These are phyloP conservation scores for Solidago caesia DNA, from an alignment of 129 eudicot genomes.

Conservation along the genomic window DNA sequence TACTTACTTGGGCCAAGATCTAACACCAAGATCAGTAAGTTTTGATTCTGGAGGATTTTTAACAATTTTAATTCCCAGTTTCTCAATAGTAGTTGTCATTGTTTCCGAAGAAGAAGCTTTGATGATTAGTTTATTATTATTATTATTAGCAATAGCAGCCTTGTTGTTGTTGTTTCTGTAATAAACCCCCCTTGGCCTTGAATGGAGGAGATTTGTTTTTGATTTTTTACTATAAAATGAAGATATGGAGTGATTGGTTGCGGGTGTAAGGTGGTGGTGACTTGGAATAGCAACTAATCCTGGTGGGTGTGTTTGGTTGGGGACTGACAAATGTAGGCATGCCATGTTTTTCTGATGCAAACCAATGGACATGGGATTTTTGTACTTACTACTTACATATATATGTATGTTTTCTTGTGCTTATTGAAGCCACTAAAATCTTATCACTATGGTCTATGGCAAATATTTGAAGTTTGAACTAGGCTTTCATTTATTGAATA, in stretches of 20 bases:
- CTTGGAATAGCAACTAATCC: not conserved
- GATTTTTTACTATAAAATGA: not conserved
- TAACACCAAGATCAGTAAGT: conserved; percentile 73
- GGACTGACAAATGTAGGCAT: not conserved
- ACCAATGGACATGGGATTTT: not conserved
- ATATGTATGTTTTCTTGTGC: not conserved
- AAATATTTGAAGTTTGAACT: too few species aligned
- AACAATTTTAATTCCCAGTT: conserved; percentile 62
- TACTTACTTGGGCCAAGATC: conserved; percentile 84
- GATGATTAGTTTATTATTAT: not conserved
- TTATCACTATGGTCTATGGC: conserved; percentile 16
- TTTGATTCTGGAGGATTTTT: conserved; percentile 74
- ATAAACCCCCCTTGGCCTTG: not conserved
- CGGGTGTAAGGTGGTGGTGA: conserved; percentile 19
- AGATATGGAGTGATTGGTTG: not conserved
- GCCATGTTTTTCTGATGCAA: conserved; percentile 1
- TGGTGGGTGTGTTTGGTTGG: conserved; percentile 15
- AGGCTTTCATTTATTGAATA: too few species aligned
- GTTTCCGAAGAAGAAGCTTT: conserved; percentile 34
- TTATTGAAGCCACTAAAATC: conserved; percentile 26
- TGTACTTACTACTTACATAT: not conserved
- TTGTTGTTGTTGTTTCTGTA: not conserved
- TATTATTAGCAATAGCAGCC: not conserved
- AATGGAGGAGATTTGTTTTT: not conserved
- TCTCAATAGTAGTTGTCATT: conserved; percentile 45